Percentiles rank a stretch among this genome's conserved stretches.
Conservation (phyloP, 148 eudicot genomes). For the Suaeda aralocaspica region DNA sequence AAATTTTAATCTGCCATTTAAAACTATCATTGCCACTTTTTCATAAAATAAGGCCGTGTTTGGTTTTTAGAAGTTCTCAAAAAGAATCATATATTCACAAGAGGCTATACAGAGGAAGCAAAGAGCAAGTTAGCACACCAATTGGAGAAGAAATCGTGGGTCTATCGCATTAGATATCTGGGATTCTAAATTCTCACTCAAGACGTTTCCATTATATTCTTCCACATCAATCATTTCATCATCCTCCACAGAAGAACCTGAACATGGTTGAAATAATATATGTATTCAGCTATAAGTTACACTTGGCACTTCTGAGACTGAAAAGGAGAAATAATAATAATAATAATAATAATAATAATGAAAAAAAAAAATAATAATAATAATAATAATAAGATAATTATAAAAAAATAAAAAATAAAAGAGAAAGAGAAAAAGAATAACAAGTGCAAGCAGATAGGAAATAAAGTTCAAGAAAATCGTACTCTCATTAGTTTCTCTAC, state of each 20-base stretch:
- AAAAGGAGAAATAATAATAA: neutral
- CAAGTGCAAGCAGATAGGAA: neutral
- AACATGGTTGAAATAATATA: constrained; percentile 12
- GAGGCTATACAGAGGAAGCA: neutral
- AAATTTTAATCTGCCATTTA: constrained; percentile 65
- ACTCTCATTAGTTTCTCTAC: constrained; percentile 49
- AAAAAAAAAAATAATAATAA: neutral
- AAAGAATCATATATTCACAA: neutral
- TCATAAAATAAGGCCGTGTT: neutral
- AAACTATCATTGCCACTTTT: constrained; percentile 12
- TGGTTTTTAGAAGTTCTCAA: neutral
- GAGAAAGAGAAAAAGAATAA: neutral
- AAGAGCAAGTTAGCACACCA: constrained; percentile 44
- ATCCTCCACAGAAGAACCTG: constrained; percentile 51
- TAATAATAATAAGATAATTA: too few relatives aligned
- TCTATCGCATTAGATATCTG: constrained; percentile 77
- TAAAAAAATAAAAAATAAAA: neutral
- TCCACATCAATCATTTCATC: constrained; percentile 69
- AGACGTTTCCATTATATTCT: constrained; percentile 33
- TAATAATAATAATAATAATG: neutral
- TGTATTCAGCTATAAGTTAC: constrained; percentile 2
- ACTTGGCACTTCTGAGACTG: constrained; percentile 8
- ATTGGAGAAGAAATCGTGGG: constrained; percentile 77
- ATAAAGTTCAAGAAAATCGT: constrained; percentile 15
- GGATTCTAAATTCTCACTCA: constrained; percentile 54